These are phyloP conservation scores for Pilasporangium apinafurcum DNA, from an alignment of 352 stramenopile genomes.

Conservation along the genomic window DNA sequence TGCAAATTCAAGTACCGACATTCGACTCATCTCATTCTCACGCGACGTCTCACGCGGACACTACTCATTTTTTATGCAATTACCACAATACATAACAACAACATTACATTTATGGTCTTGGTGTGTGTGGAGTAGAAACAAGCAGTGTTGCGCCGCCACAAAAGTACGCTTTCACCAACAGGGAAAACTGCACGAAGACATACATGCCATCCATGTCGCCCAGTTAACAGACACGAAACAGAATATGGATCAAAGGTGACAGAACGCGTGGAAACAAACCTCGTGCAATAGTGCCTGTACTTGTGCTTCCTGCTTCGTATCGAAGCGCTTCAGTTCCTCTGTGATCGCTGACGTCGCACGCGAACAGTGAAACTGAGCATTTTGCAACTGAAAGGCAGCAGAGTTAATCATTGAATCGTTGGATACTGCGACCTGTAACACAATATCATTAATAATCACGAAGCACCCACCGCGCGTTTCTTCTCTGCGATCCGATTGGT, in stretches of 20 bases:
- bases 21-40: too few relatives aligned
- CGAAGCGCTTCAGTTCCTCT: slow-evolving; percentile 11
- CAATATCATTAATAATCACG: too few relatives aligned
- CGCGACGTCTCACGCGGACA: too few relatives aligned
- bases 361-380: slow-evolving; percentile 4
- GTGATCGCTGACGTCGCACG: slow-evolving; percentile 9
- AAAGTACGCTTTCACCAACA: neutral
- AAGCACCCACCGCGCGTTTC: slow-evolving; percentile 43
- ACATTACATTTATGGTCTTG: neutral
- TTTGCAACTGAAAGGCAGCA: slow-evolving; percentile 1
- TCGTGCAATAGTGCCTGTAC: slow-evolving; percentile 16
- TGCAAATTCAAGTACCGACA: too few relatives aligned
- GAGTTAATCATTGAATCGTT: too few relatives aligned
- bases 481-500: slow-evolving; percentile 46
- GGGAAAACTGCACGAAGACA: slow-evolving; percentile 4
- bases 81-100: too few relatives aligned
- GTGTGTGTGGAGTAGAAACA: neutral
- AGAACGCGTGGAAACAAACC: slow-evolving; percentile 1
- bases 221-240: slow-evolving; percentile 8
- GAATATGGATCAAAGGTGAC: neutral
- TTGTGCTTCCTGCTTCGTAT: slow-evolving; percentile 15
- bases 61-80: too few relatives aligned
- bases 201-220: too few relatives aligned
- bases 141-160: neutral
- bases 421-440: too few relatives aligned